These are phyloP conservation scores for Cyclotella choctawhatcheeana DNA, from an alignment of 108 stramenopile genomes.

Conservation along the genomic window DNA sequence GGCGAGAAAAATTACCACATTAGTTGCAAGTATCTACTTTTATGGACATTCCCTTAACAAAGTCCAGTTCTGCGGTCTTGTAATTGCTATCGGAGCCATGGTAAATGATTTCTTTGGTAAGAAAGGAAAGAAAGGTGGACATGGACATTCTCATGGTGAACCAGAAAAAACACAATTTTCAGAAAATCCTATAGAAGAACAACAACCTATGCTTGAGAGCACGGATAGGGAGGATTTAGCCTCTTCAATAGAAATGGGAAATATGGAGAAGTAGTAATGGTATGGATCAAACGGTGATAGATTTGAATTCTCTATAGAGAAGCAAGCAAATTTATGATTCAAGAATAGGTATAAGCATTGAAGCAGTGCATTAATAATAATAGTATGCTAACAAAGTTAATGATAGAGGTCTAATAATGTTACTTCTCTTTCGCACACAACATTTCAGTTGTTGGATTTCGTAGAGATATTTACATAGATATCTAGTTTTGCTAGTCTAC, in stretches of 20 bases:
- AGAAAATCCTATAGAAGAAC: conserved; percentile 33
- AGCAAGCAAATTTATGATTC: not conserved
- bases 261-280: conserved; percentile 2
- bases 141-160: conserved; percentile 40
- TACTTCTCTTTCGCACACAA: too few relatives aligned
- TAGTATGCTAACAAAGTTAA: too few relatives aligned
- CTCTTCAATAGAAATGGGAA: conserved; percentile 30
- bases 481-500: not conserved
- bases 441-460: too few relatives aligned
- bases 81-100: conserved; percentile 89
- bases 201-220: conserved; percentile 33
- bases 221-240: conserved; percentile 10
- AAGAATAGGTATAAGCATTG: too few relatives aligned
- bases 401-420: too few relatives aligned
- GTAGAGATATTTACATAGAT: too few relatives aligned
- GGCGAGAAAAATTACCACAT: conserved; percentile 93
- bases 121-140: conserved; percentile 62
- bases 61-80: conserved; percentile 81
- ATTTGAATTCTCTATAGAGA: too few relatives aligned
- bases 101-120: conserved; percentile 94
- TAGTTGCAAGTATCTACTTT: conserved; percentile 94
- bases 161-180: conserved; percentile 26
- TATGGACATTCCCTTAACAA: conserved; percentile 91
- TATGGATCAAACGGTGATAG: too few relatives aligned
- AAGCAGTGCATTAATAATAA: too few relatives aligned